These are phyloP conservation scores for Toxoplasma gondii DNA, from an alignment of 169 alveolate genomes.

Conservation along the genomic window DNA sequence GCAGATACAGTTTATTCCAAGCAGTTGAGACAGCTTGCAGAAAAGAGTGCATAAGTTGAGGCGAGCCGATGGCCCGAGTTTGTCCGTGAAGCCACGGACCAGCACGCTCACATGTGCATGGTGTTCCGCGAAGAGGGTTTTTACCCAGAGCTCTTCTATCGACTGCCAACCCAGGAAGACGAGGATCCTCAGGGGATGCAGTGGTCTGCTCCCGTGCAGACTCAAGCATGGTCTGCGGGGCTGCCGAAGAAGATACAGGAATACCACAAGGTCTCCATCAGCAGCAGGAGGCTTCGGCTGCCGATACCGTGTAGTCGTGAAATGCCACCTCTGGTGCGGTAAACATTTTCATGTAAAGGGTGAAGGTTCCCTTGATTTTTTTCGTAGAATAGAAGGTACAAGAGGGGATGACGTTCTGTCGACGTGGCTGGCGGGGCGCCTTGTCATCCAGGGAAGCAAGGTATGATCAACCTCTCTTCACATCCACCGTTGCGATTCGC, in stretches of 20 bases:
- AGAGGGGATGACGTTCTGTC: background rate
- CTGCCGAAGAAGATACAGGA: background rate
- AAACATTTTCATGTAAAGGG: background rate
- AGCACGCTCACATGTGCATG: constrained; percentile 32
- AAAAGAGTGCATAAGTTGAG: background rate
- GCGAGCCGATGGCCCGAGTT: background rate
- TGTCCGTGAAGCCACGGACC: constrained; percentile 14
- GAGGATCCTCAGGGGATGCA: background rate
- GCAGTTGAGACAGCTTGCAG: constrained; percentile 30
- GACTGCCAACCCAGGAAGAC: background rate
- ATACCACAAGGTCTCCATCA: too few species aligned
- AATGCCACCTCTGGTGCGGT: background rate
- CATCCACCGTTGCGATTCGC: background rate
- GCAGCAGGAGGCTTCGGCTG: too few species aligned
- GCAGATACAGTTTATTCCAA: background rate
- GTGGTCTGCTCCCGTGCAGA: background rate
- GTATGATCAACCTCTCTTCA: background rate
- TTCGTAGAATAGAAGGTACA: background rate
- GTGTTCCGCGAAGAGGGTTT: constrained; percentile 51
- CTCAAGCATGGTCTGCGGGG: background rate
- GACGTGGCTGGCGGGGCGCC: background rate
- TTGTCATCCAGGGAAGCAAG: background rate
- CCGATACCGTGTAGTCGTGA: too few species aligned
- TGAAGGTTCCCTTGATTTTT: background rate
- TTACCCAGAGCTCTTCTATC: constrained; percentile 30